Evolutionary conservation across 768 basidiomycete species (phyloP).

Genomic region (Suillus tomentosus): DNA sequence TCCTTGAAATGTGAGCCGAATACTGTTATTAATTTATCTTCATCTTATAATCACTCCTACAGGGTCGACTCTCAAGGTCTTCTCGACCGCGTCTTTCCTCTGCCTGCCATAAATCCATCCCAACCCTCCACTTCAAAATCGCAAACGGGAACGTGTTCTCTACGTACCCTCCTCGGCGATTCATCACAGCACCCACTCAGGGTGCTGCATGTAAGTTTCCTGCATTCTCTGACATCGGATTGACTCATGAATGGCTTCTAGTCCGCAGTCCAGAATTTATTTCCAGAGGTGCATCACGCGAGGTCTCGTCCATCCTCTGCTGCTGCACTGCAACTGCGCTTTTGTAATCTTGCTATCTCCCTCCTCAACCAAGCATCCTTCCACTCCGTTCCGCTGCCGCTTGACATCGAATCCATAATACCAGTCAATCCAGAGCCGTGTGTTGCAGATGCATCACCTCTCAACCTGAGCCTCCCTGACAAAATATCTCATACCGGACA

Average conservation of each 20-base stretch:
- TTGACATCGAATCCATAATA: constrained; percentile 49
- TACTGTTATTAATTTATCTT: background rate
- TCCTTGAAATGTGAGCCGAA: constrained; percentile 55
- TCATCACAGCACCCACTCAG: constrained; percentile 54
- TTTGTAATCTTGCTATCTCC: constrained; percentile 72
- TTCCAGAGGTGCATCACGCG: constrained; percentile 67
- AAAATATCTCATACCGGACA: constrained; percentile 31
- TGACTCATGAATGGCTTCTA: constrained; percentile 26
- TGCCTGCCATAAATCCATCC: constrained; percentile 41
- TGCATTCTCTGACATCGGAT: constrained; percentile 17
- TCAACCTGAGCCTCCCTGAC: constrained; percentile 22
- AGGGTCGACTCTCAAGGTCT: constrained; percentile 76
- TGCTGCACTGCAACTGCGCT: constrained; percentile 69
- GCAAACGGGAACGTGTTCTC: constrained; percentile 41
- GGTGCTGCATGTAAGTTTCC: constrained; percentile 53
- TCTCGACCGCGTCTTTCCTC: constrained; percentile 77
- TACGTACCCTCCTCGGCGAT: constrained; percentile 59
- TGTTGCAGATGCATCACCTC: constrained; percentile 22
- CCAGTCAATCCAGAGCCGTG: constrained; percentile 22
- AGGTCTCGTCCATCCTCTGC: constrained; percentile 64
- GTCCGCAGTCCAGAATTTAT: constrained; percentile 67
- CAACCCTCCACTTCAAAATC: constrained; percentile 43
- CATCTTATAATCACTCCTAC: constrained; percentile 6
- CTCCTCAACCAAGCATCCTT: constrained; percentile 72
- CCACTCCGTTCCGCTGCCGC: constrained; percentile 45